Percentiles rank a stretch among this genome's conserved stretches.
phyloP scores from a whole-genome alignment of 371 early-diverging fungal species.

The Mortierella sp. region DNA sequence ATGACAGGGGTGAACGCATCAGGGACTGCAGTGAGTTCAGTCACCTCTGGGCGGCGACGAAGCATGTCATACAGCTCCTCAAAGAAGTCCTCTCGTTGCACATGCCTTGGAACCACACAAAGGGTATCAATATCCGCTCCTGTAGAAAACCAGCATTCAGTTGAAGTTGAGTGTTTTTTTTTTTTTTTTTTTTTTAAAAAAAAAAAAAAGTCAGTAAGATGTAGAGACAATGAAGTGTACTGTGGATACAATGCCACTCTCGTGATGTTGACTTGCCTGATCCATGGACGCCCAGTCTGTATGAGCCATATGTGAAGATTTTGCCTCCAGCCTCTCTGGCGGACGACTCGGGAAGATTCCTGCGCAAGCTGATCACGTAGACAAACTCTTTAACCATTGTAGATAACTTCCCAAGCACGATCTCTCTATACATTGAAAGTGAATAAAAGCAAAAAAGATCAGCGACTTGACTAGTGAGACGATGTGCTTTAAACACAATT shows the following conservation, averaged over 20 bases:
- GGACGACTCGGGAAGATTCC: constrained; percentile 80
- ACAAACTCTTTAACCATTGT: constrained; percentile 93
- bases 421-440: constrained; percentile 67
- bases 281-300: constrained; percentile 98
- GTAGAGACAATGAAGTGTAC: background rate
- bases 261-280: constrained; percentile 67
- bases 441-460: background rate
- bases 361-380: constrained; percentile 74
- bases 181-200: too few species aligned
- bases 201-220: background rate
- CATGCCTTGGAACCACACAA: constrained; percentile 97
- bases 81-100: constrained; percentile 97
- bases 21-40: constrained; percentile 91
- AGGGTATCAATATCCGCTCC: constrained; percentile 99
- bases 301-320: constrained; percentile 99
- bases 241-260: background rate
- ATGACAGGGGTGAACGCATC: constrained; percentile 99
- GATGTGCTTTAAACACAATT: background rate
- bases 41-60: constrained; percentile 85
- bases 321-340: constrained; percentile 95
- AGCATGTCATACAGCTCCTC: constrained; percentile 91
- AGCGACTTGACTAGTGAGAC: background rate
- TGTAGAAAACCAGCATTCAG: constrained; percentile 22
- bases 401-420: constrained; percentile 91
- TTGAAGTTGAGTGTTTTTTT: too few species aligned